Evolutionary conservation across 2,329 filamentous ascomycete genomes (phyloP).

Genomic region (Alternaria tenuissima): DNA sequence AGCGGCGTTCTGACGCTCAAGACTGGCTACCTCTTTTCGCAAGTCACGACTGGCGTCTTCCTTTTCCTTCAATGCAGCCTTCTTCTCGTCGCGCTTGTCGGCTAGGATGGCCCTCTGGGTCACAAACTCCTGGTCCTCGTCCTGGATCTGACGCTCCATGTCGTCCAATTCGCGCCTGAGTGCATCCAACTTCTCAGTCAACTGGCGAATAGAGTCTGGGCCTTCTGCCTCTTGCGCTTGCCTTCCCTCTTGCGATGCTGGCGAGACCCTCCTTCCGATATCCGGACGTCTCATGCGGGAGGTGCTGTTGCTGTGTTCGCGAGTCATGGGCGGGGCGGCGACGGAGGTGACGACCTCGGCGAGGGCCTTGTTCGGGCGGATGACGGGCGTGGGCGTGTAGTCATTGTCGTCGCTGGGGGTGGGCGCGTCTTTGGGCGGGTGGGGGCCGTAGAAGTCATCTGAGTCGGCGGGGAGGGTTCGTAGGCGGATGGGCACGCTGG

Average conservation of each 20-base stretch:
- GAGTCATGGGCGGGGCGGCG: constrained; percentile 65
- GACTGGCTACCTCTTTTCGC: constrained; percentile 78
- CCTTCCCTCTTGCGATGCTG: constrained; percentile 62
- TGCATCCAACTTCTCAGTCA: constrained; percentile 81
- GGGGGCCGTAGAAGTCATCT: constrained; percentile 58
- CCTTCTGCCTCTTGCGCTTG: constrained; percentile 51
- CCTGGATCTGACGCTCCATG: constrained; percentile 72
- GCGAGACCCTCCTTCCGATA: constrained; percentile 77
- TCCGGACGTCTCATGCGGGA: constrained; percentile 69
- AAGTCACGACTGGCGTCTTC: constrained; percentile 88
- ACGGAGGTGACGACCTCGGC: constrained; percentile 71
- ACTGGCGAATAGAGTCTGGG: constrained; percentile 67
- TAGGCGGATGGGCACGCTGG: constrained; percentile 84
- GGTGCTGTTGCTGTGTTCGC: constrained; percentile 70
- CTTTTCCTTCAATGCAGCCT: constrained; percentile 82
- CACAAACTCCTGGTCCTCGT: constrained; percentile 63
- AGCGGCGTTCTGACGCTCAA: constrained; percentile 81
- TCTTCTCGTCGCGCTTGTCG: constrained; percentile 81
- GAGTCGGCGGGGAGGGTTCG: constrained; percentile 66
- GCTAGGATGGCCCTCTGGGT: constrained; percentile 62
- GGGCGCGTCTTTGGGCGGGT: constrained; percentile 58
- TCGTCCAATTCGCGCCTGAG: constrained; percentile 87
- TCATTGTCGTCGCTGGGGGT: constrained; percentile 52
- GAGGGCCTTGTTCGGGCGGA: constrained; percentile 61
- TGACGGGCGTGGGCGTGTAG: constrained; percentile 61